These are phyloP conservation scores for Phalaenopsis aphrodite DNA, from an alignment of 106 monocot genomes.

Conservation along the genomic window DNA sequence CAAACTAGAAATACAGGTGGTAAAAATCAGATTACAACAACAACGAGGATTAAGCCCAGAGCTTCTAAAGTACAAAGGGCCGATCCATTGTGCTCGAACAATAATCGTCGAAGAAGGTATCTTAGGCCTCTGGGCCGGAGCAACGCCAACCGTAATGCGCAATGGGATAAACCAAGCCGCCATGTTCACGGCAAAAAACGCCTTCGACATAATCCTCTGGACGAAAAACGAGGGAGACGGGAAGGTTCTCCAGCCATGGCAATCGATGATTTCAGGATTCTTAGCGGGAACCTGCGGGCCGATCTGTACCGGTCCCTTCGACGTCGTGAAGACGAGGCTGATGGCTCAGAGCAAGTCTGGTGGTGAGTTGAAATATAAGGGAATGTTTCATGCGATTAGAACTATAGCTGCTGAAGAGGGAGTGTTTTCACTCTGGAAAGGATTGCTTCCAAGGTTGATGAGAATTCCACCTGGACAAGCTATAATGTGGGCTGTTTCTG, in stretches of 20 bases:
- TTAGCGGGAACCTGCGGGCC: conserved; percentile 86
- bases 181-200: conserved; percentile 92
- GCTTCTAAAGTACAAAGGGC: conserved; percentile 76
- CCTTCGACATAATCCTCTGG: conserved; percentile 75
- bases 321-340: conserved; percentile 91
- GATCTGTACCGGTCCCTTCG: conserved; percentile 86
- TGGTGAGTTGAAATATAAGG: conserved; percentile 54
- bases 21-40: conserved; percentile 91
- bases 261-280: conserved; percentile 96
- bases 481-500: conserved; percentile 92
- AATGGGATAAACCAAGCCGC: conserved; percentile 95
- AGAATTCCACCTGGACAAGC: conserved; percentile 97
- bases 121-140: conserved; percentile 86
- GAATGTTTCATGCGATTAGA: conserved; percentile 82
- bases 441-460: conserved; percentile 91
- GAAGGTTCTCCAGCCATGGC: conserved; percentile 80
- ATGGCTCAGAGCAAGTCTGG: conserved; percentile 78
- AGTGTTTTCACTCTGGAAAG: conserved; percentile 71
- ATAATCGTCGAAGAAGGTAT: conserved; percentile 80
- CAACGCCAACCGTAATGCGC: conserved; percentile 88
- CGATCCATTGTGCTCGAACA: conserved; percentile 75
- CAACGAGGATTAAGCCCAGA: conserved; percentile 69
- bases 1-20: conserved; percentile 39
- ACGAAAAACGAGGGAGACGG: conserved; percentile 91
- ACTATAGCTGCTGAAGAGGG: conserved; percentile 82